Evolutionary conservation across 1,139 yeast genomes (phyloP).

Genomic region (Suhomyces bokatorum): DNA sequence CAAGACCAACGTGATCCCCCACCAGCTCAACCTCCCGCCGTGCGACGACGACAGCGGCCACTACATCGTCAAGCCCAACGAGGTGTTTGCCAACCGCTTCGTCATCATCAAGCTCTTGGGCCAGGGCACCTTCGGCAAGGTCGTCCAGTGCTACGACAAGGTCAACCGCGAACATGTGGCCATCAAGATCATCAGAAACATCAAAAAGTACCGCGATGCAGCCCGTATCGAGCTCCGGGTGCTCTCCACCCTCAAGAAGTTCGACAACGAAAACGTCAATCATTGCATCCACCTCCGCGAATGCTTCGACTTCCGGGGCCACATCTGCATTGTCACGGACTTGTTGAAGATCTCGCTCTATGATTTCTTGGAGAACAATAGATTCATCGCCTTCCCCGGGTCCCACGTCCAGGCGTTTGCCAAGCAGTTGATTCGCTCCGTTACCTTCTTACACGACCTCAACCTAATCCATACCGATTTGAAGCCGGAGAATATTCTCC

Average conservation of each 20-base stretch:
- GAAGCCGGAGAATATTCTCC: slow-evolving; percentile 89
- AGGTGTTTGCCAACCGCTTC: slow-evolving; percentile 65
- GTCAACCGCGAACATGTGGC: slow-evolving; percentile 70
- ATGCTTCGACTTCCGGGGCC: slow-evolving; percentile 91
- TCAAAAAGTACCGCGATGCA: slow-evolving; percentile 80
- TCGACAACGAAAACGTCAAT: slow-evolving; percentile 65
- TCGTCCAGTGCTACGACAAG: slow-evolving; percentile 69
- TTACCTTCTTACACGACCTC: slow-evolving; percentile 85
- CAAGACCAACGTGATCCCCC: slow-evolving; percentile 42
- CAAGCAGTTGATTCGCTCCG: slow-evolving; percentile 80
- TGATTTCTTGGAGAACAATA: slow-evolving; percentile 82
- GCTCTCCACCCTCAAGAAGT: slow-evolving; percentile 75
- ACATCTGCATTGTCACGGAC: slow-evolving; percentile 91
- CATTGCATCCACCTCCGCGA: slow-evolving; percentile 81
- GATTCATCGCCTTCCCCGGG: slow-evolving; percentile 74
- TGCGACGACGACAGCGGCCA: slow-evolving; percentile 84
- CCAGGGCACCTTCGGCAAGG: slow-evolving; percentile 98
- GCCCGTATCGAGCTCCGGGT: slow-evolving; percentile 81
- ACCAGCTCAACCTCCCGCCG: slow-evolving; percentile 41
- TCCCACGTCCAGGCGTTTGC: slow-evolving; percentile 87
- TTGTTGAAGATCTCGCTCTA: slow-evolving; percentile 80
- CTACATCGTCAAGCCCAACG: slow-evolving; percentile 64
- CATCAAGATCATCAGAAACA: slow-evolving; percentile 81
- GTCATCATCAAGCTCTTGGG: slow-evolving; percentile 72
- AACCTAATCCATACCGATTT: slow-evolving; percentile 91